Percentiles rank a stretch among this genome's conserved stretches.
phyloP scores from a whole-genome alignment of 2,329 filamentous ascomycete species.

The Aspergillus sclerotialis region DNA sequence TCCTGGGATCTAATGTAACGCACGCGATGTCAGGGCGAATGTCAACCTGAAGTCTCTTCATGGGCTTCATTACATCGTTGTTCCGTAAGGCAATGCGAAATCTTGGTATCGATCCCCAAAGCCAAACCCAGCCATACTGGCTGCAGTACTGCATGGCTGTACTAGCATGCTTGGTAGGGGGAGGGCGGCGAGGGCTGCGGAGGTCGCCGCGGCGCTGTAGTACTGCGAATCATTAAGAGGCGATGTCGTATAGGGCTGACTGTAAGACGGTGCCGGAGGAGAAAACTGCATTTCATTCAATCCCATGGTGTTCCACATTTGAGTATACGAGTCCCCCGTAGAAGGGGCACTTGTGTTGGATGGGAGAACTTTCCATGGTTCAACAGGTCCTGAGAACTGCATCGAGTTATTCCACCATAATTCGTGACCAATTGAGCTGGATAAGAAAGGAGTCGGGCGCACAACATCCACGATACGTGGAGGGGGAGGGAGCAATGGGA shows the following conservation, averaged over 20 bases:
- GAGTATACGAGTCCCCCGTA: conserved; percentile 63
- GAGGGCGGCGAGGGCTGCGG: conserved; percentile 66
- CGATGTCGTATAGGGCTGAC: conserved; percentile 67
- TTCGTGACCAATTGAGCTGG: conserved; percentile 67
- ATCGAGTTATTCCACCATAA: conserved; percentile 76
- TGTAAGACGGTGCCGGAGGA: conserved; percentile 74
- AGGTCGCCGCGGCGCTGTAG: conserved; percentile 71
- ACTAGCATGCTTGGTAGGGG: conserved; percentile 82
- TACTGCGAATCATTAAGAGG: conserved; percentile 56
- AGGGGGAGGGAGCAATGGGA: conserved; percentile 75
- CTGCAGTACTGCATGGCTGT: conserved; percentile 72
- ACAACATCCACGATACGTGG: conserved; percentile 85
- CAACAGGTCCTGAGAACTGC: conserved; percentile 63
- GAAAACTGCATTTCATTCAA: conserved; percentile 67
- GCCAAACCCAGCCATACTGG: conserved; percentile 70
- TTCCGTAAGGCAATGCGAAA: conserved; percentile 63
- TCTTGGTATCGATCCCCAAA: conserved; percentile 76
- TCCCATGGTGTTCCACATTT: conserved; percentile 72
- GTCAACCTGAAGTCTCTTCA: conserved; percentile 28
- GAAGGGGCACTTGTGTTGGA: conserved; percentile 73
- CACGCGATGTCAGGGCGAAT: conserved; percentile 17
- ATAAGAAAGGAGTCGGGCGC: conserved; percentile 75
- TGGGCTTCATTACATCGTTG: conserved; percentile 59
- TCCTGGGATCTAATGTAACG: conserved; percentile 16
- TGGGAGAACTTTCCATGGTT: conserved; percentile 84